Percentiles rank a stretch among this genome's conserved stretches.
These are phyloP conservation scores for Rubroboletus satanas DNA, from an alignment of 768 basidiomycete species.

Conservation along the genomic window DNA sequence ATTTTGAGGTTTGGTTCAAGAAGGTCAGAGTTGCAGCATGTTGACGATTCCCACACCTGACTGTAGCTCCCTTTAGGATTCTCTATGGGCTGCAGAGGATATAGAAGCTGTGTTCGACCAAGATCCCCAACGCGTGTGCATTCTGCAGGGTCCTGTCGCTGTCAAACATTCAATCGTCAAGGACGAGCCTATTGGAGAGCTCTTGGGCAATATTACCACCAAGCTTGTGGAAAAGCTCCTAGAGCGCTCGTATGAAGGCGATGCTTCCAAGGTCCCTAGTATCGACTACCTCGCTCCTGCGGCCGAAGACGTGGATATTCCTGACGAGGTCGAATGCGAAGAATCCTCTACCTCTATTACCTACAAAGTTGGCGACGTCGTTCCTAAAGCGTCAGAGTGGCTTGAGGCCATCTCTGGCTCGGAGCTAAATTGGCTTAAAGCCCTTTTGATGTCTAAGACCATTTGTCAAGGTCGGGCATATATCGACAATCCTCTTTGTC, in stretches of 20 bases:
- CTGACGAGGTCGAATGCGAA: constrained; percentile 42
- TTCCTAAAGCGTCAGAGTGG: constrained; percentile 72
- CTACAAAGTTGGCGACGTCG: constrained; percentile 46
- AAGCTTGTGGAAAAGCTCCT: constrained; percentile 76
- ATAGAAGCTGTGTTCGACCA: constrained; percentile 99
- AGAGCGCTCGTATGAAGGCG: constrained; percentile 71
- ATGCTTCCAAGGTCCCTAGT: constrained; percentile 68
- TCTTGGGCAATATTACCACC: constrained; percentile 84
- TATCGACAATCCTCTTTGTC: constrained; percentile 84
- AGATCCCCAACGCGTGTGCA: constrained; percentile 96
- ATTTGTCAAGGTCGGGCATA: constrained; percentile 86
- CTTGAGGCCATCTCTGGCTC: constrained; percentile 79
- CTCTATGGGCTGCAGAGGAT: constrained; percentile 96
- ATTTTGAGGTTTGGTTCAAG: constrained; percentile 99
- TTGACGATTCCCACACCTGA: constrained; percentile 8
- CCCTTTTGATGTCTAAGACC: constrained; percentile 74
- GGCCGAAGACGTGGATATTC: constrained; percentile 34
- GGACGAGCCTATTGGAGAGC: constrained; percentile 91
- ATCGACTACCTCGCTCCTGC: constrained; percentile 79
- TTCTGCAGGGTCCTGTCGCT: constrained; percentile 95
- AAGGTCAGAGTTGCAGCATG: constrained; percentile 54
- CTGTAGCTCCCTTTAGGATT: constrained; percentile 55
- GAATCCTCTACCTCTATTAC: constrained; percentile 43
- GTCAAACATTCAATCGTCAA: constrained; percentile 82
- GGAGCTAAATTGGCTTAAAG: constrained; percentile 81